phyloP scores from a whole-genome alignment of 768 basidiomycete genomes.

The Lactarius vividus region DNA sequence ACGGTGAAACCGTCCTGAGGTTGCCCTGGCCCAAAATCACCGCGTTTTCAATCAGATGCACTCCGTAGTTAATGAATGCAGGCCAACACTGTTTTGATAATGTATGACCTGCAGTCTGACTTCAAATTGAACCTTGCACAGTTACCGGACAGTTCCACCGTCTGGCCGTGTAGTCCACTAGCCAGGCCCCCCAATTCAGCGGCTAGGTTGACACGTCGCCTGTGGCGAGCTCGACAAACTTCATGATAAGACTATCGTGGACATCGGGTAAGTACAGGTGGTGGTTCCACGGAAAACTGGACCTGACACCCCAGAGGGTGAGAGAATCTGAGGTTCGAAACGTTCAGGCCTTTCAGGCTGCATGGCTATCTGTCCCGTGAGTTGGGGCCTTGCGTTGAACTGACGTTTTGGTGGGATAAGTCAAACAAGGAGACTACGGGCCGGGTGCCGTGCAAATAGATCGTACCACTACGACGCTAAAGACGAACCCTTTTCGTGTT shows the following conservation, averaged over 20 bases:
- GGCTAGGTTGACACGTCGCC: background rate
- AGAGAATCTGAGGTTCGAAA: background rate
- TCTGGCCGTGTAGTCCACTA: no score
- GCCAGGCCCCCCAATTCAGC: background rate
- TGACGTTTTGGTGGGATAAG: background rate
- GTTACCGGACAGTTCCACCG: no score
- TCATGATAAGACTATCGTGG: background rate
- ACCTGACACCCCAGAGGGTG: background rate
- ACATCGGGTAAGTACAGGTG: background rate
- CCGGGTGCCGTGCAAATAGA: background rate
- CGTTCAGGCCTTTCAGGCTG: no score
- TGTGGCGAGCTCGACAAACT: background rate
- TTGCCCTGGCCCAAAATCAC: no score
- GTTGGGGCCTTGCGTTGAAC: background rate
- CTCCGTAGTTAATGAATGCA: no score
- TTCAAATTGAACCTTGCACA: no score
- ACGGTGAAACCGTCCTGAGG: no score
- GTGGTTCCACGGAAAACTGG: background rate
- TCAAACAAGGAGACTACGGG: background rate
- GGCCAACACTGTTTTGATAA: no score
- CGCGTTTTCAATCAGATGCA: no score
- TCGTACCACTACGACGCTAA: background rate
- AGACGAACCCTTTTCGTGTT: background rate
- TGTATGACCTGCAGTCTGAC: no score
- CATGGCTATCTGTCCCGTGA: no score